Percentiles rank a stretch among this genome's conserved stretches.
phyloP scores from a whole-genome alignment of 768 basidiomycete genomes.

The Mycena olivaceomarginata region DNA sequence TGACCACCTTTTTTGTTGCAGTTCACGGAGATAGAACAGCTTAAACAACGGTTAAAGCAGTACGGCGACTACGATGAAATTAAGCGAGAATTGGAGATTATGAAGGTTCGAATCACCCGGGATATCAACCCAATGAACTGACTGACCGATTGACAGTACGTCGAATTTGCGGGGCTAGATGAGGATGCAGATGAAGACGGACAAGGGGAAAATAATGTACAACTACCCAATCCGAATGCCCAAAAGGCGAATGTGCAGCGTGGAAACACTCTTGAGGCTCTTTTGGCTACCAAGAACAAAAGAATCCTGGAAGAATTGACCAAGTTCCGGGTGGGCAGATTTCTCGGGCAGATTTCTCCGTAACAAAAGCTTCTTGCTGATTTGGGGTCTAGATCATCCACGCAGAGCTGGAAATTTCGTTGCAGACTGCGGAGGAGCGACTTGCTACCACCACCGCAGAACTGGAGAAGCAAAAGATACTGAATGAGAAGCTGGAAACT shows the following conservation, averaged over 20 bases:
- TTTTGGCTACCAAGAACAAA: conserved; percentile 96
- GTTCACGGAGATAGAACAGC: conserved; percentile 79
- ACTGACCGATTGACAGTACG: conserved; percentile 75
- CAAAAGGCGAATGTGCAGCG: conserved; percentile 86
- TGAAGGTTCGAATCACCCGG: conserved; percentile 82
- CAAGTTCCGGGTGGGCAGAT: conserved; percentile 83
- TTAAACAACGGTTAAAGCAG: conserved; percentile 81
- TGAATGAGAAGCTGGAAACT: conserved; percentile 95
- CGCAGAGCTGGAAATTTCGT: conserved; percentile 84
- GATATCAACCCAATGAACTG: background rate
- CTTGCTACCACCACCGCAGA: conserved; percentile 78
- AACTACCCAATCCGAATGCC: conserved; percentile 93
- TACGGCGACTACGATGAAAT: conserved; percentile 96
- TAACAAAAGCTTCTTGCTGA: conserved; percentile 4
- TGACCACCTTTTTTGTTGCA: conserved; percentile 50
- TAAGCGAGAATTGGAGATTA: conserved; percentile 97
- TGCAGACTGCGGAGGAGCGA: conserved; percentile 74
- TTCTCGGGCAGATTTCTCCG: conserved; percentile 46
- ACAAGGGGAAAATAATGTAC: conserved; percentile 61
- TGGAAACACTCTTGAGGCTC: conserved; percentile 90
- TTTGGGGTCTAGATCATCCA: conserved; percentile 79
- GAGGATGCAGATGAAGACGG: conserved; percentile 80
- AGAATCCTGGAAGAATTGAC: conserved; percentile 94
- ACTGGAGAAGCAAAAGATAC: conserved; percentile 82
- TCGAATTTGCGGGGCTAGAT: conserved; percentile 95